Base-by-base conservation (phyloP, 345 rosid genomes). In the Hirschfeldia incana region DNA sequence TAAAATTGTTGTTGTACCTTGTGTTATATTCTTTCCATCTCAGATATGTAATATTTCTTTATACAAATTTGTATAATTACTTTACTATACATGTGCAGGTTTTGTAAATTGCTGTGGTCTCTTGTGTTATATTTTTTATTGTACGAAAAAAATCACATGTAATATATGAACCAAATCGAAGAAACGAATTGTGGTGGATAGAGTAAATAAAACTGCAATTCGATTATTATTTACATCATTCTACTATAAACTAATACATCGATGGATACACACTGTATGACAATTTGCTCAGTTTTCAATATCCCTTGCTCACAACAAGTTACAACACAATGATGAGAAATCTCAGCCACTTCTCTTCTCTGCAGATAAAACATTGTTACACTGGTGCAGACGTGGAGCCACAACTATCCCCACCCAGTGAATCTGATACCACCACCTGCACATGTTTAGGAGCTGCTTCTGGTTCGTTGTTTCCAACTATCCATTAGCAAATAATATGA, bases 391-490 rank as follows among this genome's bases (percentile, higher is more conserved):
- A 17, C 36, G 86, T 6, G 81, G 72, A 76, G 80, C 72, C 70
- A 70, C 49, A 64, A 63, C 6, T 39, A 70, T 80, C 83, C 62
- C 76, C 91, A 67, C 77, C 76, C 63, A 30, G 72, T 6, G 86
- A 44, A 42, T 81, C 73, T 2, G 83, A 11, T 65, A 49, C 67
- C 32, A 82, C 28, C 55, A 67, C 53, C 70, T 27, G 79, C 21
- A 72, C 66, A 34, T 28, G 69, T 58, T 27, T 80, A 3, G 86
- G 46, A 57, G 82, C 71, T 13, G 77, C 63, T 68, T 87, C 98
- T 5, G 75, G 71, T 82, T 91, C 98, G 17, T 68, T 80, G 65
- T 76, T 84, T 74, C 88, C 86, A 59, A 85, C 83, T 42, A 75
- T 64, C 49, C 37, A 76, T 34, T 9, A 5, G 59, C 53, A 60